These are phyloP conservation scores for Pyrenochaeta sp. DNA, from an alignment of 2,329 filamentous ascomycete genomes.

Conservation along the genomic window DNA sequence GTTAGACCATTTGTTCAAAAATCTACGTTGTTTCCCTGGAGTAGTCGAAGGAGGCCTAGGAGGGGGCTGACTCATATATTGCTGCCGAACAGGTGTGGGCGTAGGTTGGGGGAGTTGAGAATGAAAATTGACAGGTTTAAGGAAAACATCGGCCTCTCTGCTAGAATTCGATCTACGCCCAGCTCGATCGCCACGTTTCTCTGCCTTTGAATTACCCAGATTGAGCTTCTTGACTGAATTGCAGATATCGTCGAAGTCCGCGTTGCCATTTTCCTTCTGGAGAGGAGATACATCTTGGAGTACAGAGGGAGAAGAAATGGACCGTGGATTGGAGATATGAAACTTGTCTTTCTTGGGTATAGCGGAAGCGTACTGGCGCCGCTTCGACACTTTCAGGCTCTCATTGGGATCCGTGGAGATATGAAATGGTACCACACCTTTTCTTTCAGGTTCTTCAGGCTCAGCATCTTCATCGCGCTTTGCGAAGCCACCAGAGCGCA, in stretches of 20 bases:
- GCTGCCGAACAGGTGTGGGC: conserved; percentile 28
- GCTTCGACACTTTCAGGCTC: conserved; percentile 40
- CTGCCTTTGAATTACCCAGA: conserved; percentile 30
- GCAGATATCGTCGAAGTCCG: conserved; percentile 37
- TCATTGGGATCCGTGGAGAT: conserved; percentile 45
- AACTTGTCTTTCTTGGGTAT: conserved; percentile 19
- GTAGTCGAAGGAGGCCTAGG: conserved; percentile 24
- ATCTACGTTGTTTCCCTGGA: conserved; percentile 54
- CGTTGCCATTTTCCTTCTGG: conserved; percentile 39
- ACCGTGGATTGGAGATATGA: conserved; percentile 23
- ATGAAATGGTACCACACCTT: conserved; percentile 55
- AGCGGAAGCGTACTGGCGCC: conserved; percentile 25
- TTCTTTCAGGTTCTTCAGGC: conserved; percentile 49
- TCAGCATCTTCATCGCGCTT: conserved; percentile 52
- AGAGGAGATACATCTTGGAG: conserved; percentile 29
- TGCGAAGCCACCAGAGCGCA: conserved; percentile 51
- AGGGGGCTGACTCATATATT: conserved; percentile 13
- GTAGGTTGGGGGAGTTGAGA: conserved; percentile 36
- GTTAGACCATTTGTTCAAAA: conserved; percentile 79
- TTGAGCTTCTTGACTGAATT: conserved; percentile 32
- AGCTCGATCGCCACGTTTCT: conserved; percentile 22
- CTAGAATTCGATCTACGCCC: conserved; percentile 38
- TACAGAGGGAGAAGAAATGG: conserved; percentile 35
- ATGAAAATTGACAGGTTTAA: conserved; percentile 23
- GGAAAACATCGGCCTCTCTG: conserved; percentile 33